A percentile compares a stretch with the other conserved stretches of the same genome.
Conservation (phyloP, 768 basidiomycete species). For the Pleurotus ostreatus region DNA sequence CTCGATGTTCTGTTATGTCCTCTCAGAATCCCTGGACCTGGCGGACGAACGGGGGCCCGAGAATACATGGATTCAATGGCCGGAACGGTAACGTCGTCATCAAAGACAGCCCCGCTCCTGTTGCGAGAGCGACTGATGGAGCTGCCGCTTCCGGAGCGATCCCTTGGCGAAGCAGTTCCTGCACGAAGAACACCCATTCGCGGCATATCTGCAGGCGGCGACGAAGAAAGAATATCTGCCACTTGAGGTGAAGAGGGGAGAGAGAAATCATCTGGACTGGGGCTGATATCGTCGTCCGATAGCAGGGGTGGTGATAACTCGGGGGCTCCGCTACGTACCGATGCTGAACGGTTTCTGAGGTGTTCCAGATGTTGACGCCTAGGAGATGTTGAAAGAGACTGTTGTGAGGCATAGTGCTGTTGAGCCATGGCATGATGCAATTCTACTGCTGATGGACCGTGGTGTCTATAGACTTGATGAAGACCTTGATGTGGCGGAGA, state of each 20-base stretch:
- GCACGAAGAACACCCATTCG: constrained; percentile 20
- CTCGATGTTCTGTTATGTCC: constrained; percentile 28
- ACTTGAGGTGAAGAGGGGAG: not conserved
- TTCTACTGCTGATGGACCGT: constrained; percentile 42
- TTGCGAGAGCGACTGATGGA: constrained; percentile 14
- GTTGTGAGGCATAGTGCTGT: constrained; percentile 23
- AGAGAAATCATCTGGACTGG: not conserved
- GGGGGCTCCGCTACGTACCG: constrained; percentile 15
- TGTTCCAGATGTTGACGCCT: constrained; percentile 11
- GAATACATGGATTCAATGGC: constrained; percentile 11
- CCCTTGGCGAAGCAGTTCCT: constrained; percentile 11
- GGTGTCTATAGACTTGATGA: constrained; percentile 18
- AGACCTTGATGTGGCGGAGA: constrained; percentile 18
- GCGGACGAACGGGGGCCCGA: not conserved
- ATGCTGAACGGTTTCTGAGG: constrained; percentile 16
- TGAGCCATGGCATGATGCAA: constrained; percentile 41
- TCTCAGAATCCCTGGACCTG: constrained; percentile 32
- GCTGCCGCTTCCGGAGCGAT: constrained; percentile 23
- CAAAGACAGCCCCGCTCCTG: constrained; percentile 25
- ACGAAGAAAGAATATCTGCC: not conserved
- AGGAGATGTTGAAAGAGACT: constrained; percentile 12
- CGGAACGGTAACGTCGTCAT: constrained; percentile 24
- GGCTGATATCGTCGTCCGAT: not conserved
- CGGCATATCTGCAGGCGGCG: constrained; percentile 20
- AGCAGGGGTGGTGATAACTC: not conserved